phyloP scores from a whole-genome alignment of 83 land plant genomes.

The Isoetes engelmannii region DNA sequence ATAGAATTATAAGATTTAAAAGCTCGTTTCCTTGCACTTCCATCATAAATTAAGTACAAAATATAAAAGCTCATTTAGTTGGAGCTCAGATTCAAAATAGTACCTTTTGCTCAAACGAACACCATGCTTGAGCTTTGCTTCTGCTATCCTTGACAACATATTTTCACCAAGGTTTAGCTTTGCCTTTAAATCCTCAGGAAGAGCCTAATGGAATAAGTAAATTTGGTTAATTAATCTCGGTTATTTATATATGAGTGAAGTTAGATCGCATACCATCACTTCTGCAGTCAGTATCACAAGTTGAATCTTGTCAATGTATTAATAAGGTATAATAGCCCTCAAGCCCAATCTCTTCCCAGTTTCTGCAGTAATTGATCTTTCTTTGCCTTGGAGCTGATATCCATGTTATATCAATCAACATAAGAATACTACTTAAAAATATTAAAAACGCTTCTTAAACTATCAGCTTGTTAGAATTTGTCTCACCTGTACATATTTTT shows the following conservation, averaged over 20 bases:
- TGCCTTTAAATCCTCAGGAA: slow-evolving; percentile 18
- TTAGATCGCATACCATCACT: slow-evolving; percentile 79
- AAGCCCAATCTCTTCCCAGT: slow-evolving; percentile 60
- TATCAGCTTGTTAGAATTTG: too few relatives aligned
- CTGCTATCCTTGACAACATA: slow-evolving; percentile 16
- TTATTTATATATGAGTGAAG: too few relatives aligned
- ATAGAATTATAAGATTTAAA: too few relatives aligned
- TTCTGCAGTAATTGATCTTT: slow-evolving; percentile 39
- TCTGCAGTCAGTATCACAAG: slow-evolving; percentile 75
- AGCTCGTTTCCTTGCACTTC: too few relatives aligned
- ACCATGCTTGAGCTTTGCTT: slow-evolving; percentile 15
- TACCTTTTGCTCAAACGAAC: slow-evolving; percentile 19
- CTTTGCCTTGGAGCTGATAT: slow-evolving; percentile 70
- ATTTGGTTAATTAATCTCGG: too few relatives aligned
- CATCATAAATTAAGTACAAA: too few relatives aligned
- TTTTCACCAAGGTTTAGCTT: slow-evolving; percentile 6
- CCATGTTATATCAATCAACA: too few relatives aligned
- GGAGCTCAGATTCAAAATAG: too few relatives aligned
- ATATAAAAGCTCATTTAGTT: too few relatives aligned
- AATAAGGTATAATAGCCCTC: slow-evolving; percentile 71
- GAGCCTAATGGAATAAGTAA: too few relatives aligned
- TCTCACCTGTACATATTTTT: slow-evolving; percentile 62
- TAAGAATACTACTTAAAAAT: too few relatives aligned
- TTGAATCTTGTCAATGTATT: slow-evolving; percentile 81
- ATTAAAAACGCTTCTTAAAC: too few relatives aligned